Conservation (phyloP, 2,329 filamentous ascomycete species). For the Acarospora socialis region DNA sequence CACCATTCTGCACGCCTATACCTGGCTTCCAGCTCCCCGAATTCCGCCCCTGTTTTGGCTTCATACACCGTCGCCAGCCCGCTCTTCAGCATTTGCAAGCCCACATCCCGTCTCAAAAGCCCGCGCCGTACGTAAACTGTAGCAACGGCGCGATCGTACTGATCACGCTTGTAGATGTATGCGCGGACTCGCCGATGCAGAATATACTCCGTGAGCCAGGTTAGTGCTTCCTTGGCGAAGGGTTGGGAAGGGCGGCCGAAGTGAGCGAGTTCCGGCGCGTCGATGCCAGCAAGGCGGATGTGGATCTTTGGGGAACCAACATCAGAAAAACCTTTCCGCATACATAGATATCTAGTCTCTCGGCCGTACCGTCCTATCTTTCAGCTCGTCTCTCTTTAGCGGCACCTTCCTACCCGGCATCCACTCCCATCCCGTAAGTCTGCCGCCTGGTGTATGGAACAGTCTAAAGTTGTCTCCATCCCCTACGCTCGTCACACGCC, state of each 20-base stretch:
- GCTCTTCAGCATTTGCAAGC: slow-evolving; percentile 71
- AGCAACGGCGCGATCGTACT: slow-evolving; percentile 82
- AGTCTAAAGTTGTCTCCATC: slow-evolving; percentile 94
- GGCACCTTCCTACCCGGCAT: slow-evolving; percentile 58
- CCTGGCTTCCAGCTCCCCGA: slow-evolving; percentile 47
- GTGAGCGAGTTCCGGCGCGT: slow-evolving; percentile 85
- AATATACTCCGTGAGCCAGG: slow-evolving; percentile 65
- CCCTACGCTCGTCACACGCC: slow-evolving; percentile 81
- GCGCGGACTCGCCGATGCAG: slow-evolving; percentile 60
- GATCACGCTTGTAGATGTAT: slow-evolving; percentile 72
- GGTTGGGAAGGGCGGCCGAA: slow-evolving; percentile 84
- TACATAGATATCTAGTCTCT: not conserved
- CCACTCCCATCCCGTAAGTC: slow-evolving; percentile 85
- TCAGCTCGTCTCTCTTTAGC: slow-evolving; percentile 51
- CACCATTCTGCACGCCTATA: slow-evolving; percentile 34
- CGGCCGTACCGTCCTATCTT: slow-evolving; percentile 56
- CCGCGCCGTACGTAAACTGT: slow-evolving; percentile 61
- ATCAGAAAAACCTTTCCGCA: not conserved
- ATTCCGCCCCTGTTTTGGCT: slow-evolving; percentile 78
- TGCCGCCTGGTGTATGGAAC: slow-evolving; percentile 88
- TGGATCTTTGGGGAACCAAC: slow-evolving; percentile 46
- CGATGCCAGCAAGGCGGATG: slow-evolving; percentile 77
- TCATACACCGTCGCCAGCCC: slow-evolving; percentile 89
- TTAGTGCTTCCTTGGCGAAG: slow-evolving; percentile 62
- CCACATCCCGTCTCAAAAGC: slow-evolving; percentile 63